phyloP scores from a whole-genome alignment of 306 rosid species.

The Chamaecrista fasciculata region DNA sequence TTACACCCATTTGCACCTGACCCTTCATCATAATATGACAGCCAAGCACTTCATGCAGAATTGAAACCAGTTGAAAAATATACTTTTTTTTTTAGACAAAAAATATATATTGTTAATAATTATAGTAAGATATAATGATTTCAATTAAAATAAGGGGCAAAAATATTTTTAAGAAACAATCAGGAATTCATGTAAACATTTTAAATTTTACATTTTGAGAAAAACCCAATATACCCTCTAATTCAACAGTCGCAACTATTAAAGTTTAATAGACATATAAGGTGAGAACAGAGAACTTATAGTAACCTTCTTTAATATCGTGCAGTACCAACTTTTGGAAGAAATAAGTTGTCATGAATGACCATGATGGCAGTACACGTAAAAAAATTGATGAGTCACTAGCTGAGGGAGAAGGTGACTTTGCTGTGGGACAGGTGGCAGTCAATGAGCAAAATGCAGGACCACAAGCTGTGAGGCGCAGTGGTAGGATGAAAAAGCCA shows the following conservation, averaged over 20 bases:
- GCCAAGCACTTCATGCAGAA: background rate
- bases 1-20: background rate
- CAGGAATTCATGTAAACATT: background rate
- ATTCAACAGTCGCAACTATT: constrained; percentile 14
- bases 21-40: background rate
- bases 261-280: constrained; percentile 3
- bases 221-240: background rate
- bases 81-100: too few relatives aligned
- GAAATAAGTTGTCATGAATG: too few relatives aligned
- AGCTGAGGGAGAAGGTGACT: too few relatives aligned
- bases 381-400: too few relatives aligned
- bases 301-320: too few relatives aligned
- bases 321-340: too few relatives aligned
- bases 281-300: constrained; percentile 1
- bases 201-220: background rate
- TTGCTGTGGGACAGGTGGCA: too few relatives aligned
- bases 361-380: too few relatives aligned
- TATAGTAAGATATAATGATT: background rate
- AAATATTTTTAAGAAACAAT: background rate
- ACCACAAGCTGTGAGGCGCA: too few relatives aligned
- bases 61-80: background rate
- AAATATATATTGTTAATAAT: too few relatives aligned
- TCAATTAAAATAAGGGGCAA: background rate
- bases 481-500: too few relatives aligned
- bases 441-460: too few relatives aligned